Conservation (phyloP, 129 eudicot species). For the Lactuca sativa region DNA sequence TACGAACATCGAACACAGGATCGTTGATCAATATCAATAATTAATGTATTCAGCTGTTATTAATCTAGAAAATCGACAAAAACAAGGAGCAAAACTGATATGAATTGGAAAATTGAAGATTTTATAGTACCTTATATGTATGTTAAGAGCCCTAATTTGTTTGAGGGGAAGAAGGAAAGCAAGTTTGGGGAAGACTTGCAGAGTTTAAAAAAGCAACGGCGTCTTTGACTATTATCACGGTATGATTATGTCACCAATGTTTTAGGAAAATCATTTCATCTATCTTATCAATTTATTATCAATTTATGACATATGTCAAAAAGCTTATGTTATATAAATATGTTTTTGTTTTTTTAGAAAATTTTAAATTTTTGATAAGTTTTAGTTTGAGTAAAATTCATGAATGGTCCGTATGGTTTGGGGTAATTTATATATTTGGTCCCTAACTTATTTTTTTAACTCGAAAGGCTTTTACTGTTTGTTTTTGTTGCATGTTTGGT, state of each 20-base stretch:
- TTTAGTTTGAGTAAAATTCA: too few species aligned
- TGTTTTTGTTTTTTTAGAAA: too few species aligned
- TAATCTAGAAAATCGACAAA: not conserved
- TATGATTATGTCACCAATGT: conserved; percentile 15
- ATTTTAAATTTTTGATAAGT: too few species aligned
- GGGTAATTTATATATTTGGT: too few species aligned
- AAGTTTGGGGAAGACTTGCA: conserved; percentile 20
- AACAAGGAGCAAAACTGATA: not conserved
- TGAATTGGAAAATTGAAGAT: conserved; percentile 16
- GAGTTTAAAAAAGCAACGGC: conserved; percentile 35
- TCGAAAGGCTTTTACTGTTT: too few species aligned
- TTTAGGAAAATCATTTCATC: not conserved
- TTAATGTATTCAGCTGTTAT: conserved; percentile 1
- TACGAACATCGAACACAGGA: conserved; percentile 8
- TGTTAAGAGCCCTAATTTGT: conserved; percentile 34
- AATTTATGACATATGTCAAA: too few species aligned
- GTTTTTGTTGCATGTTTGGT: too few species aligned
- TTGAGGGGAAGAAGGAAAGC: not conserved
- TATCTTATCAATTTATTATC: too few species aligned
- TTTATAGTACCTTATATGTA: conserved; percentile 24
- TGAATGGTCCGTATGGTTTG: too few species aligned
- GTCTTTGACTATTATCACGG: conserved; percentile 29
- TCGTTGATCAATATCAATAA: conserved; percentile 13
- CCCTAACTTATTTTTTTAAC: too few species aligned
- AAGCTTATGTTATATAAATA: too few species aligned